Conservation (phyloP, 495 filamentous ascomycete genomes). For the Hyaloscypha variabilis region DNA sequence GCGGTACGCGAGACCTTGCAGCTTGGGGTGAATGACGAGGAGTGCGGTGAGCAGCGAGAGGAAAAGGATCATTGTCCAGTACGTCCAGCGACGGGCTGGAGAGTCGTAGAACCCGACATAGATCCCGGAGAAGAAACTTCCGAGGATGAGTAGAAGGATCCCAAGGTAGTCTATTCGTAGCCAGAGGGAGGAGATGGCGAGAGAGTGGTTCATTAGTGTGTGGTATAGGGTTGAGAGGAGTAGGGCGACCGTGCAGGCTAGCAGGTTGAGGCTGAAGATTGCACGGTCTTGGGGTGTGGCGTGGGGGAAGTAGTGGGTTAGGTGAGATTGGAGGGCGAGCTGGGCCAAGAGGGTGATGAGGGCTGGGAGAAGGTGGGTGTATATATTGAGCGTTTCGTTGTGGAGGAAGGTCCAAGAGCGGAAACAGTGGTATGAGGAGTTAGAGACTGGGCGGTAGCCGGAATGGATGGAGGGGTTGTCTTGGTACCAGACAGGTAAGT, state of each 20-base stretch:
- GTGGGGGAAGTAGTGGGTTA: conserved; percentile 34
- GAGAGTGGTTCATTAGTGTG: conserved; percentile 53
- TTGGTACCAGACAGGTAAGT: conserved; percentile 29
- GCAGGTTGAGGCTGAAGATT: conserved; percentile 45
- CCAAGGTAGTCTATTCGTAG: conserved; percentile 50
- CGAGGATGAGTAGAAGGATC: conserved; percentile 50
- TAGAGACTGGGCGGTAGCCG: conserved; percentile 22
- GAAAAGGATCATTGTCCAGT: conserved; percentile 49
- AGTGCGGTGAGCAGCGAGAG: conserved; percentile 38
- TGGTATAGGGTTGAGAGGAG: conserved; percentile 49
- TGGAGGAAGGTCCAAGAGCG: conserved; percentile 41
- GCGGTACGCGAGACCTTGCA: conserved; percentile 44
- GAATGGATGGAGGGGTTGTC: conserved; percentile 24
- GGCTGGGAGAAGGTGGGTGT: conserved; percentile 43
- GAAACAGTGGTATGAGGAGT: conserved; percentile 37
- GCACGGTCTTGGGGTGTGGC: conserved; percentile 38
- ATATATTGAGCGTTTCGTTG: conserved; percentile 51
- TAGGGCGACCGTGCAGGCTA: conserved; percentile 43
- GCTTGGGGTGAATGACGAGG: conserved; percentile 44
- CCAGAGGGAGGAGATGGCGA: conserved; percentile 40
- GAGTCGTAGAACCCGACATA: conserved; percentile 54
- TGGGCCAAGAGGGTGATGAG: conserved; percentile 34
- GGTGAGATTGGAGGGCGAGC: conserved; percentile 35
- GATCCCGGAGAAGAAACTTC: conserved; percentile 51
- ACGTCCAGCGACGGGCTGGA: conserved; percentile 40